These are phyloP conservation scores for Trichosanthes cucumerina DNA, from an alignment of 306 rosid species.

Conservation along the genomic window DNA sequence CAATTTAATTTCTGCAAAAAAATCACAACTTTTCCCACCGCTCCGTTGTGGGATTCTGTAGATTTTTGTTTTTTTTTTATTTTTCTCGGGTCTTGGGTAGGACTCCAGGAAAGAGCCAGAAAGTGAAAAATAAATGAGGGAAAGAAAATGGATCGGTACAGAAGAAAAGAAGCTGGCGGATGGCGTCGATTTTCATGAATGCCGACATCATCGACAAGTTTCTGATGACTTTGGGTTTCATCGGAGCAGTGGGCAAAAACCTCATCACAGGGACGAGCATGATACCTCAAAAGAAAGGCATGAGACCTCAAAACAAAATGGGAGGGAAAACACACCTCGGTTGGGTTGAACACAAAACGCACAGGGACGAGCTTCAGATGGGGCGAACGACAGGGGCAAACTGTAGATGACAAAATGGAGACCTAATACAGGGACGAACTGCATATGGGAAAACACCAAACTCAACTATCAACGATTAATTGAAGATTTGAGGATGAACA, in stretches of 20 bases:
- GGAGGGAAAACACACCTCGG: no score
- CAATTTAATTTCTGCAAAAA: not conserved
- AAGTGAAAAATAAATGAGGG: not conserved
- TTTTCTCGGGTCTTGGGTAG: not conserved
- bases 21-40: not conserved
- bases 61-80: not conserved
- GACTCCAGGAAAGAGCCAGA: conserved; percentile 5
- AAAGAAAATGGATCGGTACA: conserved; percentile 3
- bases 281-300: no score
- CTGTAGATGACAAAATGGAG: no score
- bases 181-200: conserved; percentile 61
- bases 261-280: no score
- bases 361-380: no score
- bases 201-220: conserved; percentile 49
- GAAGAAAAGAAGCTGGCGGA: conserved; percentile 28
- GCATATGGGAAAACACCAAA: no score
- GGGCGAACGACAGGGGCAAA: no score
- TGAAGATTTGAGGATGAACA: no score
- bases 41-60: not conserved
- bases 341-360: no score
- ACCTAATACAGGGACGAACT: no score
- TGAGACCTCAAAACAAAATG: no score
- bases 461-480: no score
- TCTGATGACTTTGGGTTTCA: conserved; percentile 47
- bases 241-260: conserved; percentile 68